These are phyloP conservation scores for Fraxinus greggii DNA, from an alignment of 305 asterid genomes.

Conservation along the genomic window DNA sequence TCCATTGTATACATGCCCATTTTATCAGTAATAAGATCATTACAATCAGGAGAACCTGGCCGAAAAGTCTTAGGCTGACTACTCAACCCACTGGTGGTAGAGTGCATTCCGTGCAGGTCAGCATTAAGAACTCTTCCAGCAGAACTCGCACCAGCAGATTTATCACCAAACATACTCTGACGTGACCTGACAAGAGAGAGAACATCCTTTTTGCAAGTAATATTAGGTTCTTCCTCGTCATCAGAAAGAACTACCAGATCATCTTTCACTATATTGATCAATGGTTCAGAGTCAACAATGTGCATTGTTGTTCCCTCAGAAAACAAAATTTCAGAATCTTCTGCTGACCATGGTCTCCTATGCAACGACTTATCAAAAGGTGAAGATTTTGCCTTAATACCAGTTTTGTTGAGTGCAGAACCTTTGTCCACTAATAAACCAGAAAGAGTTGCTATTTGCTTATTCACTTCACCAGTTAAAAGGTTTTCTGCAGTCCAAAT, in stretches of 20 bases:
- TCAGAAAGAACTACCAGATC: conserved; percentile 59
- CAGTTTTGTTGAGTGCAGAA: conserved; percentile 30
- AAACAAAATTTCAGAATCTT: conserved; percentile 34
- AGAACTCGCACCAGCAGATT: conserved; percentile 34
- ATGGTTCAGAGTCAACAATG: conserved; percentile 34
- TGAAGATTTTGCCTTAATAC: conserved; percentile 28
- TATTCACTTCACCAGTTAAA: conserved; percentile 60
- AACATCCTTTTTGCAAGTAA: conserved; percentile 33
- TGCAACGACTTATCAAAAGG: conserved; percentile 34
- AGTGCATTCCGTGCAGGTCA: conserved; percentile 34
- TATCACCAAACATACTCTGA: conserved; percentile 30
- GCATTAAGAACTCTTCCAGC: conserved; percentile 30
- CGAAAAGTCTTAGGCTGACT: conserved; percentile 31
- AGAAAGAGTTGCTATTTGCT: conserved; percentile 64
- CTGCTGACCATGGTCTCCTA: conserved; percentile 28
- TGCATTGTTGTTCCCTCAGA: conserved; percentile 36
- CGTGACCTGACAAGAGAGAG: conserved; percentile 34
- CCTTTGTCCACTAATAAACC: conserved; percentile 56
- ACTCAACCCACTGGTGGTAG: conserved; percentile 25
- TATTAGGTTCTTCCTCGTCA: conserved; percentile 61
- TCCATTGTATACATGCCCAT: conserved; percentile 24
- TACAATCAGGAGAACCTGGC: conserved; percentile 31
- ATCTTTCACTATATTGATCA: conserved; percentile 33
- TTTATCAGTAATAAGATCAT: conserved; percentile 32
- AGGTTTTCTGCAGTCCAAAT: conserved; percentile 57